These are phyloP conservation scores for Chlorella vulgaris DNA, from an alignment of 139 green algal genomes.

Conservation along the genomic window DNA sequence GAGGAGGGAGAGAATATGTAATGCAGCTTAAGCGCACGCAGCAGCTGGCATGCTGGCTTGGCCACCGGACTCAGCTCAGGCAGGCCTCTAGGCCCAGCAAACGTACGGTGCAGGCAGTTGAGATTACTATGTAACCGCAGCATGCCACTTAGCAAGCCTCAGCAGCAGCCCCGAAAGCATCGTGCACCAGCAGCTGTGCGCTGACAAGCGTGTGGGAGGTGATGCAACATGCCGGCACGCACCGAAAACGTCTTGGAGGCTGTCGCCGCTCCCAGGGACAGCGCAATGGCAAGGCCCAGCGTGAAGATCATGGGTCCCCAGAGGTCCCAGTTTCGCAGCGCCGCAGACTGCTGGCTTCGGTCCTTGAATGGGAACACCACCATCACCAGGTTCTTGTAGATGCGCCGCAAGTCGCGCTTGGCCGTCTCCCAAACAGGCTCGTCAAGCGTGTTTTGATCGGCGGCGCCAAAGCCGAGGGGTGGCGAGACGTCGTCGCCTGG, in stretches of 20 bases:
- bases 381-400: conserved; percentile 83
- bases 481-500: background rate
- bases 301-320: conserved; percentile 96
- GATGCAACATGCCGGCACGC: conserved; percentile 33
- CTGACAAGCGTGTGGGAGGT: background rate
- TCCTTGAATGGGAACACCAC: conserved; percentile 87
- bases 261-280: conserved; percentile 72
- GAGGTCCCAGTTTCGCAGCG: conserved; percentile 96
- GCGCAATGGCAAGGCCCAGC: conserved; percentile 72
- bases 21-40: background rate
- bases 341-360: conserved; percentile 66
- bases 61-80: too few relatives aligned
- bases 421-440: conserved; percentile 90
- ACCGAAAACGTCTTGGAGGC: conserved; percentile 81
- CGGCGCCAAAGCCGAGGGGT: conserved; percentile 30
- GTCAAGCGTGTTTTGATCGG: conserved; percentile 83
- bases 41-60: background rate
- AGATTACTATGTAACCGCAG: too few relatives aligned
- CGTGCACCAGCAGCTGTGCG: too few relatives aligned
- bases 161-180: too few relatives aligned
- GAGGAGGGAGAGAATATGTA: background rate
- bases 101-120: too few relatives aligned
- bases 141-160: too few relatives aligned
- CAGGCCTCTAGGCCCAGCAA: too few relatives aligned
- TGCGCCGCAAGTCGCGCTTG: conserved; percentile 87